Percentiles rank a stretch among this genome's conserved stretches.
These are phyloP conservation scores for Cucurbita pepo DNA, from an alignment of 306 rosid species.

Conservation along the genomic window DNA sequence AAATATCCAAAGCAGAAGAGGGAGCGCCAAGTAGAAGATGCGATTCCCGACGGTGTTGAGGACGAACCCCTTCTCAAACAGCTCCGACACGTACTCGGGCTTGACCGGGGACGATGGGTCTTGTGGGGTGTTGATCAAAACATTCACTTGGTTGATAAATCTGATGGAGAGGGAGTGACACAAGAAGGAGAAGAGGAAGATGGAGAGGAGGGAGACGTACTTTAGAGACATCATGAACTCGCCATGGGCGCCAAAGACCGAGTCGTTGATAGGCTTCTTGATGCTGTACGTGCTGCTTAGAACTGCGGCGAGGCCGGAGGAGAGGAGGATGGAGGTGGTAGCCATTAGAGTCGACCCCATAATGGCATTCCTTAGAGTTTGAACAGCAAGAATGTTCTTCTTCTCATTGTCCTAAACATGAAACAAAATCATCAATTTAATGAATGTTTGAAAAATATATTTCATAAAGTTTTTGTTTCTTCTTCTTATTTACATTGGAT, in stretches of 20 bases:
- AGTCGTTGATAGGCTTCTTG: conserved; percentile 10
- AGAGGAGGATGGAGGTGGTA: conserved; percentile 22
- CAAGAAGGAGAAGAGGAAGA: conserved; percentile 17
- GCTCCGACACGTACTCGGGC: conserved; percentile 3
- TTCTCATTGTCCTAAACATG: conserved; percentile 16
- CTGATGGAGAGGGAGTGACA: conserved; percentile 16
- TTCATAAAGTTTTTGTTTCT: too few relatives aligned
- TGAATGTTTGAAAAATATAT: neutral
- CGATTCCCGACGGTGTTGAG: conserved; percentile 18
- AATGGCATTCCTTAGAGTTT: conserved; percentile 23
- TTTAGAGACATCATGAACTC: conserved; percentile 19
- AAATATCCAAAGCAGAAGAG: conserved; percentile 27
- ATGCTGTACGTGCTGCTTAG: conserved; percentile 26
- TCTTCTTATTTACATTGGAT: too few relatives aligned
- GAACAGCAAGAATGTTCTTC: conserved; percentile 26
- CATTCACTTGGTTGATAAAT: conserved; percentile 12
- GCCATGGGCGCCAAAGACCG: conserved; percentile 15
- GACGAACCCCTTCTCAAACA: conserved; percentile 9
- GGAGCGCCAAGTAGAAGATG: conserved; percentile 18
- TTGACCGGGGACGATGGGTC: neutral
- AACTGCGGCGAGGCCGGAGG: conserved; percentile 17
- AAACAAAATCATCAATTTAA: neutral
- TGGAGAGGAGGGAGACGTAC: conserved; percentile 13
- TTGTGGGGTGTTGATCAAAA: conserved; percentile 6
- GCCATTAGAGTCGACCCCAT: conserved; percentile 38